Evolutionary conservation across 208 protist species (phyloP).

Genomic region (Trichomonas tenax): DNA sequence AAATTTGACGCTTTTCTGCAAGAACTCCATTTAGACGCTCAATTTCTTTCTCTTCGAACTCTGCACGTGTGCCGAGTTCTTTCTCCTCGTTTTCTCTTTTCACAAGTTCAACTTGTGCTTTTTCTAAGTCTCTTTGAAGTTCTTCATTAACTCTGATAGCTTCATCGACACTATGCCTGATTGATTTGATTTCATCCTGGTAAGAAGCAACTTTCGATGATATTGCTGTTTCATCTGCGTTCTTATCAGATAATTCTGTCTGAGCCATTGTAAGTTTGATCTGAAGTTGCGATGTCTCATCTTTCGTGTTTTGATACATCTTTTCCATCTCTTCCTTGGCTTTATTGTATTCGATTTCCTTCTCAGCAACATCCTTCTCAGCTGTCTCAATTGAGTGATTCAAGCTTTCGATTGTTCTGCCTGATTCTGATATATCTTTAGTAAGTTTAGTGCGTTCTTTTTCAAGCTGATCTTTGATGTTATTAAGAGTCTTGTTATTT

Average conservation of each 20-base stretch:
- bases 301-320: slow-evolving; percentile 14
- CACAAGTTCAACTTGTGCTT: background rate
- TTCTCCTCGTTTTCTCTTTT: background rate
- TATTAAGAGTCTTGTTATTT: background rate
- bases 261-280: slow-evolving; percentile 26
- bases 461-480: background rate
- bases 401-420: background rate
- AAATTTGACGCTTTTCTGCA: background rate
- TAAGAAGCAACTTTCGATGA: background rate
- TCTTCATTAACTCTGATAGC: background rate
- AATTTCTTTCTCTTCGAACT: background rate
- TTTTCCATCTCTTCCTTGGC: background rate
- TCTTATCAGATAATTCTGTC: slow-evolving; percentile 4
- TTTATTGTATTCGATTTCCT: background rate
- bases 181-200: slow-evolving; percentile 11
- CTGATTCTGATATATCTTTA: background rate
- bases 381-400: background rate
- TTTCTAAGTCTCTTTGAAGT: background rate
- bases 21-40: background rate
- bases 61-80: background rate
- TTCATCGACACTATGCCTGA: background rate
- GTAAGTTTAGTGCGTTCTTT: background rate
- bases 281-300: slow-evolving; percentile 24
- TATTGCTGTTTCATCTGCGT: background rate
- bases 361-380: background rate